Percentiles rank a stretch among this genome's conserved stretches.
Evolutionary conservation across 768 basidiomycete species (phyloP).

Genomic region (Gloeophyllum trabeum): DNA sequence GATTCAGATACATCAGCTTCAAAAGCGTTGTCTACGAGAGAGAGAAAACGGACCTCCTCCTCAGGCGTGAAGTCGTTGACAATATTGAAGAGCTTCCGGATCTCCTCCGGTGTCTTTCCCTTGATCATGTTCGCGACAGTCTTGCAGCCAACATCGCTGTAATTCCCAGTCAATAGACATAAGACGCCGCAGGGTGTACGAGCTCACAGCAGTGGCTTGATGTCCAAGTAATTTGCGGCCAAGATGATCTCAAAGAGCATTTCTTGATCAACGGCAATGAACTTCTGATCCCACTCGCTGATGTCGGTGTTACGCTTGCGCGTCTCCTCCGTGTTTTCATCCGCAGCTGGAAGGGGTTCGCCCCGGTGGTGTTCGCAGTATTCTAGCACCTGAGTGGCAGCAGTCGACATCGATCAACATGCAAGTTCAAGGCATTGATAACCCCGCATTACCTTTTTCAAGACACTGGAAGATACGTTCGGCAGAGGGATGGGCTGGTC

Average conservation of each 20-base stretch:
- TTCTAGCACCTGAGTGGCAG: conserved; percentile 68
- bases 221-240: conserved; percentile 98
- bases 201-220: conserved; percentile 91
- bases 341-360: conserved; percentile 86
- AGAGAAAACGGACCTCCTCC: conserved; percentile 65
- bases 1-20: conserved; percentile 5
- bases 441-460: conserved; percentile 71
- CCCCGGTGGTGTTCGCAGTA: conserved; percentile 99
- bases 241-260: conserved; percentile 99
- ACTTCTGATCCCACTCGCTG: conserved; percentile 98
- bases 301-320: conserved; percentile 98
- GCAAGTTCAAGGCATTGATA: neutral
- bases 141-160: conserved; percentile 94
- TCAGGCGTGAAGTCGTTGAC: conserved; percentile 98
- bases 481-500: conserved; percentile 92
- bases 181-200: neutral
- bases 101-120: conserved; percentile 99
- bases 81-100: conserved; percentile 96
- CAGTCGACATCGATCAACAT: conserved; percentile 3
- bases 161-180: neutral
- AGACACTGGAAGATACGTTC: conserved; percentile 84
- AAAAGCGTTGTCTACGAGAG: neutral
- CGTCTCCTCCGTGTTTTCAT: conserved; percentile 84
- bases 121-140: conserved; percentile 99
- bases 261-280: conserved; percentile 97